Conservation (phyloP, 2,329 filamentous ascomycete genomes). For the Microsporum canis region DNA sequence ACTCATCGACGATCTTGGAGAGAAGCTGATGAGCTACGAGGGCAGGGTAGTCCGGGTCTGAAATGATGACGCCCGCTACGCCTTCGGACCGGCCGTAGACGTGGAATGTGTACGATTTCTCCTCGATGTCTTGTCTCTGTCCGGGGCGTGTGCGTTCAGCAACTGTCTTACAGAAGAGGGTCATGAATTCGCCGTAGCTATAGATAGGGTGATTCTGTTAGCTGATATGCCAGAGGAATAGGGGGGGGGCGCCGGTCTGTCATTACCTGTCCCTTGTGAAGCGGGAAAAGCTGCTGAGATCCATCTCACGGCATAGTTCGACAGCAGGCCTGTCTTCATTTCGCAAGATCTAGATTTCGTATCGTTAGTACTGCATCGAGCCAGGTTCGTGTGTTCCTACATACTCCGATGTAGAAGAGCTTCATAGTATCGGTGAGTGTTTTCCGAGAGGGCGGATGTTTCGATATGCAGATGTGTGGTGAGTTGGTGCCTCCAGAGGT, state of each 20-base stretch:
- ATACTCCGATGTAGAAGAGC: conserved; percentile 76
- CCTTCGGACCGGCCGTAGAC: conserved; percentile 65
- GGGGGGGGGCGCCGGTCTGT: conserved; percentile 18
- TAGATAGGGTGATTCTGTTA: conserved; percentile 4
- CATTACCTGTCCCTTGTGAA: conserved; percentile 60
- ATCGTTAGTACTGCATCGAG: neutral
- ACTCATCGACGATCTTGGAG: conserved; percentile 72
- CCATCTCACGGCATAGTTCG: conserved; percentile 65
- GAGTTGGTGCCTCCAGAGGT: neutral
- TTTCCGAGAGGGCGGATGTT: neutral
- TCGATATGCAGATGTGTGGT: neutral
- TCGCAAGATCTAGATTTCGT: conserved; percentile 55
- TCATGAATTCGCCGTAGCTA: conserved; percentile 61
- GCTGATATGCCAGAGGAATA: neutral
- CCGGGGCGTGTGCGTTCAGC: conserved; percentile 75
- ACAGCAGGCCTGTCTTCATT: conserved; percentile 65
- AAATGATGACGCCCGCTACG: conserved; percentile 65
- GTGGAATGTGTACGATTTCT: conserved; percentile 48
- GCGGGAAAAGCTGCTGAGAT: conserved; percentile 65
- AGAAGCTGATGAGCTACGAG: conserved; percentile 42
- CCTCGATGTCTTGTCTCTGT: conserved; percentile 55
- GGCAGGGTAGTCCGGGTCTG: conserved; percentile 39
- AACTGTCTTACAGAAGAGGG: conserved; percentile 73
- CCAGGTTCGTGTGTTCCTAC: conserved; percentile 20
- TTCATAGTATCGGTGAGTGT: conserved; percentile 52